Conservation (phyloP, 768 basidiomycete genomes). For the Suillus discolor region DNA sequence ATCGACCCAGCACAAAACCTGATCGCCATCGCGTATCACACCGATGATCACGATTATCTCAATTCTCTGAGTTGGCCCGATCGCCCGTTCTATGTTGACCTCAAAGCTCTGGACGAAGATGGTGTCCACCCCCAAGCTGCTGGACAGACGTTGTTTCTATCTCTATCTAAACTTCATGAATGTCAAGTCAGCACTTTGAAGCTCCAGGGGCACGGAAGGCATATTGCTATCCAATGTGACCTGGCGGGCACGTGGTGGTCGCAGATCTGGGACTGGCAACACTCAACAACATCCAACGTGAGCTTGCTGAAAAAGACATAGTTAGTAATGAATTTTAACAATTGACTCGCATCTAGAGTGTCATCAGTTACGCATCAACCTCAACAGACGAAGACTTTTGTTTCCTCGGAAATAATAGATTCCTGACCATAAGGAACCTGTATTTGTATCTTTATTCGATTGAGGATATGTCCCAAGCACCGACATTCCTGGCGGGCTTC, state of each 20-base stretch:
- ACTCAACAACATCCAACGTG: background rate
- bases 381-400: background rate
- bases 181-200: background rate
- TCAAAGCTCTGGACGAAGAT: background rate
- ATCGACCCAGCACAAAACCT: background rate
- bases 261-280: conserved; percentile 5
- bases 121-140: background rate
- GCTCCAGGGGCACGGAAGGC: background rate
- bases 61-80: too few relatives aligned
- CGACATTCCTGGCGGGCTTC: background rate
- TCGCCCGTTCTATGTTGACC: background rate
- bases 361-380: background rate
- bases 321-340: background rate
- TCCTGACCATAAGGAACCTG: background rate
- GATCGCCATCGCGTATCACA: background rate
- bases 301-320: background rate
- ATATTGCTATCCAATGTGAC: background rate
- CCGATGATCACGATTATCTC: too few relatives aligned
- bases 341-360: background rate
- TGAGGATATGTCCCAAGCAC: background rate
- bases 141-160: background rate
- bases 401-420: conserved; percentile 4
- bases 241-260: background rate
- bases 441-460: background rate
- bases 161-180: background rate